Evolutionary conservation across 441 rosid species (phyloP).

Genomic region (Arabidopsis hybrid): DNA sequence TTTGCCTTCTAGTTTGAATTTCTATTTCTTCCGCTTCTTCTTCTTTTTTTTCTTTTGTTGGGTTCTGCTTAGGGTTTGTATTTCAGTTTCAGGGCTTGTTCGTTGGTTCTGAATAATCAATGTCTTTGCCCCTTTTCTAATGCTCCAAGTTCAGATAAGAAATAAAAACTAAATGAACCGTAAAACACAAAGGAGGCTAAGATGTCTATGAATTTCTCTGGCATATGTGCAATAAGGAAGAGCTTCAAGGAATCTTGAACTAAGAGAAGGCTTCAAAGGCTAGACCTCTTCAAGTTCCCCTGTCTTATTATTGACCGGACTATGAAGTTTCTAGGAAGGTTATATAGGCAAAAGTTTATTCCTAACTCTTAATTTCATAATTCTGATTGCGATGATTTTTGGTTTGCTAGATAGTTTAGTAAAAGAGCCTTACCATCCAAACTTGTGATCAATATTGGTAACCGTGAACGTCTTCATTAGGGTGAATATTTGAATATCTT

Average conservation of each 20-base stretch:
- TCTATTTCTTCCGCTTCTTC: constrained; percentile 27
- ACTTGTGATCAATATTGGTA: neutral
- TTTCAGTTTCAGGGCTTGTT: constrained; percentile 34
- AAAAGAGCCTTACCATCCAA: neutral
- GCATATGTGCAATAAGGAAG: too few relatives aligned
- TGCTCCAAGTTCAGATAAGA: neutral
- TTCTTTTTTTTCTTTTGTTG: neutral
- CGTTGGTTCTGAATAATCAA: constrained; percentile 44
- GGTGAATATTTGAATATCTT: too few relatives aligned
- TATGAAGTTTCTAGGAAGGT: neutral
- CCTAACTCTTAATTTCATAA: neutral
- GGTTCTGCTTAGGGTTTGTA: constrained; percentile 36
- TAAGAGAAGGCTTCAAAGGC: too few relatives aligned
- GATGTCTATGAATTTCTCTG: too few relatives aligned
- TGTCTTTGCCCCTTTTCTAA: constrained; percentile 37
- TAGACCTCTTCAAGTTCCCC: too few relatives aligned
- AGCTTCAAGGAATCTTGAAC: too few relatives aligned
- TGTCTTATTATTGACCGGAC: too few relatives aligned
- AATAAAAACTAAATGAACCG: neutral
- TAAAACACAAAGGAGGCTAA: neutral
- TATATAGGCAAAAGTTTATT: neutral
- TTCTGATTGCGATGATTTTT: neutral
- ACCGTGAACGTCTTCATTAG: neutral
- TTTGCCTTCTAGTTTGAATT: constrained; percentile 33
- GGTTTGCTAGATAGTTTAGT: neutral